These are phyloP conservation scores for Kluyveromyces marxianus DNA, from an alignment of 1,139 yeast species.

Conservation along the genomic window DNA sequence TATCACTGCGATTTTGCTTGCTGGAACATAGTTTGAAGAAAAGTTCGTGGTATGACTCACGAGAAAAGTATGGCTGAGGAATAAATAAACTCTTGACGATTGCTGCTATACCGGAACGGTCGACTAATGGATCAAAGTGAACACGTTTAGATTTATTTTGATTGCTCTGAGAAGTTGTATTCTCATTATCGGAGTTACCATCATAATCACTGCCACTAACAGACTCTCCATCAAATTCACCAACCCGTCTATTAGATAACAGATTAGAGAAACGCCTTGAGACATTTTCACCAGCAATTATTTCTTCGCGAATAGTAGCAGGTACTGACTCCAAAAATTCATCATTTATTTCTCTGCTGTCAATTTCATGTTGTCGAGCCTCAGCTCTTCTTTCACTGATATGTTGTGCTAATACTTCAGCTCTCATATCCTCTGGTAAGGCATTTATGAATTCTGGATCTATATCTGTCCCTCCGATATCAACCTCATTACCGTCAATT, in stretches of 20 bases:
- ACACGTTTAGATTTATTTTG: slow-evolving; percentile 36
- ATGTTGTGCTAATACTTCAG: slow-evolving; percentile 86
- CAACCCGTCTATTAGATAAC: slow-evolving; percentile 6
- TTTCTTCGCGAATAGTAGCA: slow-evolving; percentile 62
- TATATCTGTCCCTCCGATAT: slow-evolving; percentile 82
- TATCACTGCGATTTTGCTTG: slow-evolving; percentile 71
- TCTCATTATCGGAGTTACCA: slow-evolving; percentile 14
- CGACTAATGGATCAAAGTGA: slow-evolving; percentile 60
- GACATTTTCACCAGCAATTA: slow-evolving; percentile 59
- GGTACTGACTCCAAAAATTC: slow-evolving; percentile 81
- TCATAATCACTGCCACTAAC: slow-evolving; percentile 19
- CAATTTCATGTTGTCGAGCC: slow-evolving; percentile 37
- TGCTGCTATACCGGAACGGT: slow-evolving; percentile 69
- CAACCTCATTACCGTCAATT: slow-evolving; percentile 75
- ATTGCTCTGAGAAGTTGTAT: slow-evolving; percentile 9
- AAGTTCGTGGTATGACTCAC: slow-evolving; percentile 61
- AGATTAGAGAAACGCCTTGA: slow-evolving; percentile 33
- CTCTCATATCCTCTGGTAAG: slow-evolving; percentile 86
- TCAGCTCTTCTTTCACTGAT: slow-evolving; percentile 56
- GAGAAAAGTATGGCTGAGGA: slow-evolving; percentile 59
- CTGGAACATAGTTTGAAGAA: slow-evolving; percentile 64
- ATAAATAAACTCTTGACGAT: slow-evolving; percentile 63
- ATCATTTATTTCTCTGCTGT: slow-evolving; percentile 64
- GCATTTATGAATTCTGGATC: slow-evolving; percentile 90
- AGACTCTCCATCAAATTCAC: slow-evolving; percentile 20